Evolutionary conservation across 768 basidiomycete genomes (phyloP).

Genomic region (Lentinula detonsa): DNA sequence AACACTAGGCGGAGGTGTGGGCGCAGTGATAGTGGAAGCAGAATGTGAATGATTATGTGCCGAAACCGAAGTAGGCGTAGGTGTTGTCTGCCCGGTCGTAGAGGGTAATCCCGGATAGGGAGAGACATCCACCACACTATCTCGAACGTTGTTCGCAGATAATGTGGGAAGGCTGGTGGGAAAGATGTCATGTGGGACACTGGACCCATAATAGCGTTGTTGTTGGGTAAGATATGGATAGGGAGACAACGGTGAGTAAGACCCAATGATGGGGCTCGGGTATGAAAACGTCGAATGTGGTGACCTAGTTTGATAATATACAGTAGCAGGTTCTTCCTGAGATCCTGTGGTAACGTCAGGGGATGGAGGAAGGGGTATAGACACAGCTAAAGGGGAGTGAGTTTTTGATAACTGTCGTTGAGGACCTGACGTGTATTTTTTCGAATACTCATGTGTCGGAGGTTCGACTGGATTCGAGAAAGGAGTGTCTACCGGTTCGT

Average conservation of each 20-base stretch:
- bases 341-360: constrained; percentile 34
- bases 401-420: constrained; percentile 30
- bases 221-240: not conserved
- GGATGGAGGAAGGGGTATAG: constrained; percentile 42
- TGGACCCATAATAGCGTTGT: constrained; percentile 23
- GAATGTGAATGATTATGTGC: constrained; percentile 46
- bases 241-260: constrained; percentile 1
- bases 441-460: constrained; percentile 30
- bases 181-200: constrained; percentile 37
- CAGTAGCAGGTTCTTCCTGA: constrained; percentile 45
- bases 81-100: constrained; percentile 31
- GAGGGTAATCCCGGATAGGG: constrained; percentile 17
- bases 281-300: constrained; percentile 42
- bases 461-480: not conserved
- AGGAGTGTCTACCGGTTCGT: constrained; percentile 12
- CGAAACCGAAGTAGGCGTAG: constrained; percentile 25
- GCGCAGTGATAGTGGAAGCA: constrained; percentile 40
- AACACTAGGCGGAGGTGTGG: constrained; percentile 27
- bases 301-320: constrained; percentile 59
- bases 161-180: constrained; percentile 34
- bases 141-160: constrained; percentile 24
- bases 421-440: constrained; percentile 39
- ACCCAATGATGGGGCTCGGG: constrained; percentile 26
- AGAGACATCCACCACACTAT: constrained; percentile 11
- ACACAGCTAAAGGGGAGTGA: constrained; percentile 24